These are phyloP conservation scores for Hemileccinum impolitum DNA, from an alignment of 768 basidiomycete species.

Conservation along the genomic window DNA sequence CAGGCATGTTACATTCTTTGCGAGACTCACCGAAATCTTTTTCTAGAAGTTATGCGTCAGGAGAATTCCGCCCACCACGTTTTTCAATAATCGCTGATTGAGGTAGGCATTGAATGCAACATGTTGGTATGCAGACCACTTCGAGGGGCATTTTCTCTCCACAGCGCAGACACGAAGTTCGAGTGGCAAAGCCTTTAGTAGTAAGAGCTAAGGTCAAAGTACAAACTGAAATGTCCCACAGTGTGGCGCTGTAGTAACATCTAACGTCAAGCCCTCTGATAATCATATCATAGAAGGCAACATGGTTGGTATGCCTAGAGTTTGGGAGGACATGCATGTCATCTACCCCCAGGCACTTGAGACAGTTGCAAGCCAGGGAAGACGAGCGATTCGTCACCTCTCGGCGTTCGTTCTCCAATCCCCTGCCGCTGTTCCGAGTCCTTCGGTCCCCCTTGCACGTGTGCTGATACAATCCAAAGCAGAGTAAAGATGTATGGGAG, in stretches of 20 bases:
- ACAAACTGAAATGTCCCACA: slow-evolving; percentile 67
- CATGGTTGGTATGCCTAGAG: slow-evolving; percentile 44
- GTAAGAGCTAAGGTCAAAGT: slow-evolving; percentile 64
- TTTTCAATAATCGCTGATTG: too few species aligned
- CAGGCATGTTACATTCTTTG: background rate
- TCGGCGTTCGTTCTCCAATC: too few species aligned
- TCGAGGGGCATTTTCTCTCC: slow-evolving; percentile 45
- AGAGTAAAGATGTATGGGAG: too few species aligned
- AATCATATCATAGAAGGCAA: slow-evolving; percentile 63
- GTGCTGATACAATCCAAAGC: too few species aligned
- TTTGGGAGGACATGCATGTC: slow-evolving; percentile 61
- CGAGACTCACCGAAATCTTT: slow-evolving; percentile 70
- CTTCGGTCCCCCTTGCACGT: too few species aligned
- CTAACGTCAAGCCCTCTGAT: slow-evolving; percentile 56
- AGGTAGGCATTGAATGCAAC: slow-evolving; percentile 71
- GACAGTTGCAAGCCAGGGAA: too few species aligned
- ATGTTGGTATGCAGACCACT: slow-evolving; percentile 63
- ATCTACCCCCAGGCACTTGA: too few species aligned
- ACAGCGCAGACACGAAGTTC: slow-evolving; percentile 52
- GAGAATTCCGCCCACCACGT: slow-evolving; percentile 78
- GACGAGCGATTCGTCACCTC: too few species aligned
- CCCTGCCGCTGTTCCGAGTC: too few species aligned
- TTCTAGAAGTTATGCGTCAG: slow-evolving; percentile 92
- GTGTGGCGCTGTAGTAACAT: slow-evolving; percentile 30
- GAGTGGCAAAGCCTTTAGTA: slow-evolving; percentile 47